Evolutionary conservation across 495 filamentous ascomycete species (phyloP), one percentile per base, ranked within the genome.

Genomic region (Platismatia glauca): DNA sequence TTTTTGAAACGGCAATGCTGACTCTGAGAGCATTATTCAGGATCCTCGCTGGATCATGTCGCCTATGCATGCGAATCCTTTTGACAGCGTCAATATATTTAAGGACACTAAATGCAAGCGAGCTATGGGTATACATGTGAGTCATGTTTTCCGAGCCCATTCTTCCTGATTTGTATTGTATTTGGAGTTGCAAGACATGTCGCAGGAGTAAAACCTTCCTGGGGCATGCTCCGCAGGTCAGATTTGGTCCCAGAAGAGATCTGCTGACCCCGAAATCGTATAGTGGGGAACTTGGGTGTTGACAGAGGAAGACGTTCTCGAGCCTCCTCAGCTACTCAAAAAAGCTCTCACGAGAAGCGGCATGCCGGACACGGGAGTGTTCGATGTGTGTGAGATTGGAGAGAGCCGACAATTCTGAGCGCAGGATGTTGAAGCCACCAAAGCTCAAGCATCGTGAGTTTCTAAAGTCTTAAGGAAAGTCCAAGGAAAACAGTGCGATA

Each of bases 31-130:
- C 11, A 7, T 33, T 53, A 0, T 20, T 31, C 29, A 53, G 50
- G 74, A 80, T 65, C 94, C 94, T 12, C 81, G 93, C 53, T 84
- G 78, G 70, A 72, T 92, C 41, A 86, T 88, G 77, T 89, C 84
- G 60, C 74, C 85, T 44, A 86, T 95, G 79, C 94, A 98, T 72
- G 89, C 89, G 11, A 88, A 95, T 73, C 94, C 94, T 2, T 87
- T 82, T 62, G 94, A 98, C 71, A 80, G 85, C 0, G 93, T 96
- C 56, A 87, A 91, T 64, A 98, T 98, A 64, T 96, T 96, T 76
- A 73, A 77, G 39, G 94, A 97, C 66, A 96, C 90, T 22, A 82
- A 83, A 64, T 98, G 94, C 76, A 81, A 85, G 70, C 79, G 76
- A 53, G 93, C 92, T 22, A 81, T 97, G 77, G 93, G 81, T 18